A percentile compares a stretch with the other conserved stretches of the same genome.
These are phyloP conservation scores for Cyberlindnera saturnus DNA, from an alignment of 805 yeast species.

Conservation along the genomic window DNA sequence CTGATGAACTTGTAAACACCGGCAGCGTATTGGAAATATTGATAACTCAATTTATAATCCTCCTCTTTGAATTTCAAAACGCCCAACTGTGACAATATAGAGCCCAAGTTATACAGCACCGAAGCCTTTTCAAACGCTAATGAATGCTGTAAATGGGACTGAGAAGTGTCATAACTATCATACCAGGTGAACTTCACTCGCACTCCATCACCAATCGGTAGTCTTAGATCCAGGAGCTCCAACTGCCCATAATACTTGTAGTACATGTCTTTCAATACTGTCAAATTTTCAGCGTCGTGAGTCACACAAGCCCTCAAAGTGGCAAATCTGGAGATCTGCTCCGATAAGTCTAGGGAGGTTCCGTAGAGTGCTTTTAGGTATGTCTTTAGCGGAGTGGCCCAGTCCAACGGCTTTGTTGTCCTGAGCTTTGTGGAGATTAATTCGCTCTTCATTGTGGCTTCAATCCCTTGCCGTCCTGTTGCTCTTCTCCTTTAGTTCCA, in stretches of 20 bases:
- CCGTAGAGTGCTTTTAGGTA: constrained; percentile 65
- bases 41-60: constrained; percentile 53
- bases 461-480: no score
- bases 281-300: constrained; percentile 46
- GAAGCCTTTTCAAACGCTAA: constrained; percentile 88
- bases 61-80: constrained; percentile 29
- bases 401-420: constrained; percentile 53
- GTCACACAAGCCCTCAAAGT: constrained; percentile 31
- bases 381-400: constrained; percentile 54
- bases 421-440: constrained; percentile 26
- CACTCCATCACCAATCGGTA: constrained; percentile 59
- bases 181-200: constrained; percentile 69
- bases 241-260: constrained; percentile 74
- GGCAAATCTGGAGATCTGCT: constrained; percentile 52
- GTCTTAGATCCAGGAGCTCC: constrained; percentile 70
- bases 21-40: constrained; percentile 65
- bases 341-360: constrained; percentile 44
- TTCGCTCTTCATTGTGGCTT: constrained; percentile 7
- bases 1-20: constrained; percentile 68
- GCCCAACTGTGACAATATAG: constrained; percentile 50
- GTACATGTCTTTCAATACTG: constrained; percentile 45
- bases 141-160: constrained; percentile 62
- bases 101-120: constrained; percentile 70
- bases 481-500: no score
- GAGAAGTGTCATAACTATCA: constrained; percentile 56